Evolutionary conservation across 2,329 filamentous ascomycete species (phyloP), one percentile per base, ranked within the genome.

Genomic region (Fusarium goolgardi): DNA sequence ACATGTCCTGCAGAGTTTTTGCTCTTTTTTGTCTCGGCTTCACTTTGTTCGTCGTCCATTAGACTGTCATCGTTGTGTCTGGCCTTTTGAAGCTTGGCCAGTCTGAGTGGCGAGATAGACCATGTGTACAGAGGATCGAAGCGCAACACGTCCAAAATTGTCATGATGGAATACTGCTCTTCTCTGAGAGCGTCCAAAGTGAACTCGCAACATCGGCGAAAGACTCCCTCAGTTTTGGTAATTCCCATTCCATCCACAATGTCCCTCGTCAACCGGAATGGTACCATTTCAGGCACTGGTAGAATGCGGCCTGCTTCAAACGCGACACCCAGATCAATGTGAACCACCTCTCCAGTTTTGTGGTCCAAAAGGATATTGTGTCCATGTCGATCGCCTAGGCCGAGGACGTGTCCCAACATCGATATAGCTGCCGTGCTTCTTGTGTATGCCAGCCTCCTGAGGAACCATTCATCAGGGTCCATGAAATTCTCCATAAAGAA

Each of bases 131-230:
- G 82, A 2, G 96, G 96, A 83, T 99, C 96, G 79, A 97, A 98
- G n/a, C 96, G 91, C 61, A 99, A 83, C 23, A 99, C 96, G 75
- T 99, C 96, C 21, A 99, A 88, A 54, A 99, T 94, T 0, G 96
- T 98, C 94, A 97, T 98, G 81, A 99, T 99, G 44, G 91, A 94
- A 77, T 97, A 96, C 15, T 92, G 92, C 77, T 99, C 96, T 73
- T 97, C 92, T n/a, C 96, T 90, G 35, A 99, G 83, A 3, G 96
- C 94, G 65, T 97, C 94, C 32, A 99, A 87, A 0, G 94, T 98
- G 77, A 98, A 98, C 77, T 99, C 96, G 78, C 96, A 99, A 80
- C 95, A 98, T n/a, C 96, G 89, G 10, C 96, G 88, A 82, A 98
- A 99, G 0, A 98, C 94, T 5, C 96, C 96, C 78, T 99, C 96